These are phyloP conservation scores for Heritiera littoralis DNA, from an alignment of 345 rosid genomes.

Conservation along the genomic window DNA sequence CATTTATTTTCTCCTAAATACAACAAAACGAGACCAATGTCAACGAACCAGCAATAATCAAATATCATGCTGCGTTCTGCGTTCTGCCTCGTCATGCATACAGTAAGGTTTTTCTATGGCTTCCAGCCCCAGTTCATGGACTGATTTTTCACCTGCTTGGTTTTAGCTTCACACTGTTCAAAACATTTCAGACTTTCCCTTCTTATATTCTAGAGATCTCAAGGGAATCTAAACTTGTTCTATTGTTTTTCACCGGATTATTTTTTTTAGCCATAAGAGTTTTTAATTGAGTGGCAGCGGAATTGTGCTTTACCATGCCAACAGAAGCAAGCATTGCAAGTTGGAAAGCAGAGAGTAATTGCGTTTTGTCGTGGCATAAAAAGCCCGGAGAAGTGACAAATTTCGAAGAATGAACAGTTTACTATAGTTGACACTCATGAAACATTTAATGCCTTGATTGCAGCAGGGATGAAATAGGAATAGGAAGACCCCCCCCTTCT, in stretches of 20 bases:
- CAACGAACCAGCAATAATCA: not conserved
- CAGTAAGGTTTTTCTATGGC: not conserved
- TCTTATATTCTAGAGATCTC: too few relatives aligned
- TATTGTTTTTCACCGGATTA: too few relatives aligned
- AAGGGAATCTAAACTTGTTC: too few relatives aligned
- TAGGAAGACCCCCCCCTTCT: not conserved
- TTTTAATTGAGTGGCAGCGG: too few relatives aligned
- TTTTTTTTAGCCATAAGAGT: too few relatives aligned
- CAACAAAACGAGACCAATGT: too few relatives aligned
- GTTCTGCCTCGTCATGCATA: not conserved
- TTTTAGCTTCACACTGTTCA: not conserved
- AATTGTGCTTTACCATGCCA: not conserved
- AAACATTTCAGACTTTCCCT: not conserved
- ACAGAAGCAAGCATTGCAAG: too few relatives aligned
- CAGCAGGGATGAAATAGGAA: not conserved
- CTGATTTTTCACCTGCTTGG: not conserved
- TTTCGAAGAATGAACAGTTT: not conserved
- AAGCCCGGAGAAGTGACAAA: not conserved
- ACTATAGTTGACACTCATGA: not conserved
- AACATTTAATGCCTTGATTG: slow-evolving; percentile 29
- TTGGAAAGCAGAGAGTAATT: too few relatives aligned
- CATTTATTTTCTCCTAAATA: too few relatives aligned
- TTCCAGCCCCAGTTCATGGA: not conserved
- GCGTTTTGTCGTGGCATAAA: not conserved
- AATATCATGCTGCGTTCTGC: not conserved